Base-by-base conservation (phyloP, 306 rosid species). In the Quercus aquifolioides region DNA sequence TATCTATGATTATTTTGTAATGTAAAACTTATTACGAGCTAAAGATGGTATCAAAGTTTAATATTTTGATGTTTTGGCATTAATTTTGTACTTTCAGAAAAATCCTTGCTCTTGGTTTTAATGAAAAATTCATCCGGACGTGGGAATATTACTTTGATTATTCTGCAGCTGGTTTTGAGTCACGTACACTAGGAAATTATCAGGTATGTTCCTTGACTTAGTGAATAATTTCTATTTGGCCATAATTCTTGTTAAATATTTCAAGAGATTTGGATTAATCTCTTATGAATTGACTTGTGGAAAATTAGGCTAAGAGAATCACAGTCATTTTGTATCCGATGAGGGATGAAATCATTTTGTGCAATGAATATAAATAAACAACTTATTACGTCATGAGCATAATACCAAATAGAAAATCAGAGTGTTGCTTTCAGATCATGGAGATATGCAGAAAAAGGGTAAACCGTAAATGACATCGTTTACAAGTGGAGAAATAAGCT, bases 71-170 rank as follows among this genome's bases (percentile, higher is more conserved):
- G 25, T 3, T 13, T n/a, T 3, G 21, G 58, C 75, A 21, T n/a
- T 43, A 71, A 20, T 18, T 23, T 5, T 71, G 33, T 71, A 30
- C 30, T 70, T 62, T n/a, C 56, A 86, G 92, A 69, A 69, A 88
- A 49, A 88, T 86, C 4, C 84, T 86, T 0, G 76, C 64, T 51
- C 85, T 82, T 1, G 90, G 92, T 18, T 88, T 86, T 49, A 21
- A 84, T 31, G 86, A 86, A 35, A 80, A 83, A 15, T 80, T 89
- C 85, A 84, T 89, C 6, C 75, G 88, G 54, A 88, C 86, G 9
- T 84, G 89, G 89, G 92, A 88, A 73, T 88, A 88, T 20, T 88
- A 86, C 78, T 86, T 88, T 71, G 88, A 88, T 75, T 84, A 88
- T 10, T 71, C 79, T 21, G 86, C 82, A 11, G 90, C 90, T 10